Evolutionary conservation across 306 rosid genomes (phyloP), one percentile per base, ranked within the genome.

Genomic region (Acacia confusa): DNA sequence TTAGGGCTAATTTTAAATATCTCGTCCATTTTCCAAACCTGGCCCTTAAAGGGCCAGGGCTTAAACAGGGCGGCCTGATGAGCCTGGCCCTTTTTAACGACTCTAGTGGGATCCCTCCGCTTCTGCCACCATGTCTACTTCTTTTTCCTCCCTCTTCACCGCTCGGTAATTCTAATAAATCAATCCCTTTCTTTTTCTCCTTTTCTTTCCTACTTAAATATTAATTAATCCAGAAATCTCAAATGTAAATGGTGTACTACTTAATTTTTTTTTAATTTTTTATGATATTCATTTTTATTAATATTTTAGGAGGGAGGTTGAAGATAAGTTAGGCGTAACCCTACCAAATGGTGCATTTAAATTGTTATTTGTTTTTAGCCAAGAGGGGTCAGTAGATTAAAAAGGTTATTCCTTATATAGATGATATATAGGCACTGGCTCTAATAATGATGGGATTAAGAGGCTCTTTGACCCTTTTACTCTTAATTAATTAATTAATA

Each of bases 51-150:
- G n/a, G n/a, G n/a, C n/a, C n/a, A n/a, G n/a, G n/a, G n/a, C n/a
- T n/a, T n/a, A n/a, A n/a, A n/a, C n/a, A n/a, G n/a, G n/a, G n/a
- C n/a, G n/a, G n/a, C n/a, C n/a, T n/a, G n/a, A n/a, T n/a, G n/a
- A n/a, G n/a, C n/a, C n/a, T n/a, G n/a, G n/a, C n/a, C n/a, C n/a
- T n/a, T n/a, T n/a, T n/a, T n/a, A n/a, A n/a, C n/a, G n/a, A n/a
- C n/a, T n/a, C n/a, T n/a, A n/a, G n/a, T 95, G 97, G 99, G 99
- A 95, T 48, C 86, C 92, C 70, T 93, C 99, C 68, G 89, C 94
- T 80, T 95, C 98, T n/a, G 96, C 97, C 14, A 97, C 90, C 82
- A 88, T 93, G 20, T 87, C 97, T 11, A 94, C 93, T 3, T 93
- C 93, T 2, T 92, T 89, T 84, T 88, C 97, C 2, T 92, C 98